Evolutionary conservation across 2,329 filamentous ascomycete genomes (phyloP), one percentile per base, ranked within the genome.

Genomic region (Tolypocladium tropicale): DNA sequence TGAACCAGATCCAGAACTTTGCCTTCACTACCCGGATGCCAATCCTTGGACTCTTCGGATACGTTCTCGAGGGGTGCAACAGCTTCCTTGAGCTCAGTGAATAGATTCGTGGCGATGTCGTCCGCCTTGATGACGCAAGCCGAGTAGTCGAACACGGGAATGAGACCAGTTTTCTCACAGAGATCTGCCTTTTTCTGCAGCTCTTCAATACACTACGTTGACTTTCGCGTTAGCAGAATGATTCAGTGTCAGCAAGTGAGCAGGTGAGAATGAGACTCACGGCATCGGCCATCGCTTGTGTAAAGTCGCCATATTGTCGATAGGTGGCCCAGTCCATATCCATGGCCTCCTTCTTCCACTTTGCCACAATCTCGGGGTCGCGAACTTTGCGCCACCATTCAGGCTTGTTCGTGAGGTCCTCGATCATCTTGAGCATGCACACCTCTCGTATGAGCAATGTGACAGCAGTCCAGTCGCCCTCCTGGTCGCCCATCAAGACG

Each of bases 1-100:
- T 88, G 78, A 5, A 88, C 76, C 1, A 88, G 70, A 63, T 88
- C 79, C 0, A 84, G 75, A 1, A 88, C 82, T 57, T 76, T 77
- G 0, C 71, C 67, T 32, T 81, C 70, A 0, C 79, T 82, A 2
- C 76, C 72, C 0, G 84, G 84, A 65, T 87, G 81, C 76, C 79
- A 88, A 65, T 86, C 84, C 59, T 79, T 77, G 39, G 72, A 53
- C 0, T 69, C 55, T 11, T 79, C 76, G 0, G 78, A 76, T 1
- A 79, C 72, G 18, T 78, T 66, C 57, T 85, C 78, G 1, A 89
- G 70, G 0, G 64, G 64, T 1, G 67, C 64, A 33, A 80, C 75
- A 1, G 73, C 76, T 3, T 63, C 60, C 33, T 64, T 70, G 3
- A 88, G 65, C 1, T 75, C n/a, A 4, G 55, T 54, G 2, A 71